Conservation (phyloP, 805 yeast genomes). For the Peterozyma xylosa region DNA sequence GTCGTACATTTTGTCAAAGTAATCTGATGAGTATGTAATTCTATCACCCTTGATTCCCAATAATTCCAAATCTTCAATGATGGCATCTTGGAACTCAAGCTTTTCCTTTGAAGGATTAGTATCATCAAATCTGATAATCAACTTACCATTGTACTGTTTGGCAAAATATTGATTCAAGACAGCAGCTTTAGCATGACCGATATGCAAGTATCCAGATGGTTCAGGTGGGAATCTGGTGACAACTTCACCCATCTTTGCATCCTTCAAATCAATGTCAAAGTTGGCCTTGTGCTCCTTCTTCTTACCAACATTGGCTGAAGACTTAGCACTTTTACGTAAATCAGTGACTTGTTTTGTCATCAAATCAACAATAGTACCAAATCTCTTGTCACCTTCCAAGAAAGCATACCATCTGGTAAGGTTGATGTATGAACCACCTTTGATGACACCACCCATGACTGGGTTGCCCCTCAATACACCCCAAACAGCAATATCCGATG, state of each 20-base stretch:
- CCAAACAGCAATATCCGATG: conserved; percentile 88
- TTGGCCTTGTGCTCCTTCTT: conserved; percentile 91
- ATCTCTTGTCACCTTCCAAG: conserved; percentile 57
- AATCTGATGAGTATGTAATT: conserved; percentile 86
- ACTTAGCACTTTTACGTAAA: conserved; percentile 60
- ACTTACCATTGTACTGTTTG: conserved; percentile 89
- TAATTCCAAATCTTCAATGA: conserved; percentile 83
- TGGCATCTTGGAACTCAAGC: conserved; percentile 88
- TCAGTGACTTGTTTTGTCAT: conserved; percentile 67
- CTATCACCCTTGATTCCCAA: conserved; percentile 91
- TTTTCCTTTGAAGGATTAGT: conserved; percentile 98
- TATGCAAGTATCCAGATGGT: conserved; percentile 98
- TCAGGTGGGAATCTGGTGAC: conserved; percentile 99
- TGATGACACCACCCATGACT: conserved; percentile 84
- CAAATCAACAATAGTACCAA: conserved; percentile 62
- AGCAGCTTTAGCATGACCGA: conserved; percentile 99
- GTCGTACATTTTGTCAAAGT: conserved; percentile 88
- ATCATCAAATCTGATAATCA: conserved; percentile 95
- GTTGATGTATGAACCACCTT: conserved; percentile 76
- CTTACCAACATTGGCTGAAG: conserved; percentile 44
- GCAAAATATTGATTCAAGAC: conserved; percentile 95
- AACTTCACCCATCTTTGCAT: conserved; percentile 89
- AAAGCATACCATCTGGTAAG: conserved; percentile 90
- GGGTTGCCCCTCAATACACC: conserved; percentile 92
- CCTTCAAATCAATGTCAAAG: conserved; percentile 87